A percentile compares a stretch with the other conserved stretches of the same genome.
These are phyloP conservation scores for Penicillium occitanis DNA, from an alignment of 2,329 filamentous ascomycete genomes.

Conservation along the genomic window DNA sequence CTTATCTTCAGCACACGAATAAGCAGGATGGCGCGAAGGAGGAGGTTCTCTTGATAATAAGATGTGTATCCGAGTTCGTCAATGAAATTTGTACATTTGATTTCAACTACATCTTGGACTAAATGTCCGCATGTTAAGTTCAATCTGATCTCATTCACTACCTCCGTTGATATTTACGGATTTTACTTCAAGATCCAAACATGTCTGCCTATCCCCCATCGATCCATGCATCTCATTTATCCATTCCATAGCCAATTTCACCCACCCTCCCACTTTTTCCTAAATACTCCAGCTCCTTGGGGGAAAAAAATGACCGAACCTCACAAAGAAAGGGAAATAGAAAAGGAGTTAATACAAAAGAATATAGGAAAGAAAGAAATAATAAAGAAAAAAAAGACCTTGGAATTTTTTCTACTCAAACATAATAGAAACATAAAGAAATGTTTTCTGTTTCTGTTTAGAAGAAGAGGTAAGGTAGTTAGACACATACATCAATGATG, in stretches of 20 bases:
- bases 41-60: background rate
- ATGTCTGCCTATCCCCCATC: background rate
- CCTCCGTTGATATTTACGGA: background rate
- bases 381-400: background rate
- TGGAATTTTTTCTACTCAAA: constrained; percentile 6
- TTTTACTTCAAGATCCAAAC: background rate
- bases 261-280: background rate
- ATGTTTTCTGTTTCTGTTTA: background rate
- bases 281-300: background rate
- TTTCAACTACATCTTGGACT: too few species aligned
- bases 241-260: background rate
- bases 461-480: background rate
- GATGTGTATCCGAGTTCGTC: constrained; percentile 8
- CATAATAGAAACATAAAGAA: background rate
- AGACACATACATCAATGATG: constrained; percentile 14
- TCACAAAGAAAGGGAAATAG: background rate
- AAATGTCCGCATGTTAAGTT: too few species aligned
- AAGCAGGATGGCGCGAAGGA: constrained; percentile 4
- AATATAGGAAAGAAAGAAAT: background rate
- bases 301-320: background rate
- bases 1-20: background rate
- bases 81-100: constrained; percentile 1
- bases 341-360: background rate
- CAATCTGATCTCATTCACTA: background rate
- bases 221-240: background rate